Evolutionary conservation across 2,329 filamentous ascomycete species (phyloP).

Genomic region (Colletotrichum sp.): DNA sequence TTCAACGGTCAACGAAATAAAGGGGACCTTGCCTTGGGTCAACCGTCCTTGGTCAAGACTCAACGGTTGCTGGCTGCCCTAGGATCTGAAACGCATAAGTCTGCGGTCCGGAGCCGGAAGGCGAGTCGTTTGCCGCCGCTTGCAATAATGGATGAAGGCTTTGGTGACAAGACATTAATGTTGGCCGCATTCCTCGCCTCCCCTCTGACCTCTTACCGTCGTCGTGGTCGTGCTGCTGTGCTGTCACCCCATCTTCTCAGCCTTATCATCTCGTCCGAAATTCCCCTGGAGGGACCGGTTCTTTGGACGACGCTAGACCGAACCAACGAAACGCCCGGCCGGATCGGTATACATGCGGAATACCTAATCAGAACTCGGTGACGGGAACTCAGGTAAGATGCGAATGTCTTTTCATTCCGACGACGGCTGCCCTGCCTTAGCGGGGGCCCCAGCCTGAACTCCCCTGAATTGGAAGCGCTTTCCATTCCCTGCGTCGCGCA

Average conservation of each 20-base stretch:
- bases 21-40: background rate
- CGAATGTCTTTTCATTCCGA: background rate
- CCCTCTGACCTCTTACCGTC: background rate
- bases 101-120: background rate
- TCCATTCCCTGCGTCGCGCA: background rate
- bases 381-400: background rate
- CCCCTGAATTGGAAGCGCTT: background rate
- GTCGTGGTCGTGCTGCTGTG: background rate
- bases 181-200: background rate
- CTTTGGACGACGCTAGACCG: background rate
- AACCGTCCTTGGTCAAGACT: background rate
- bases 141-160: background rate
- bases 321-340: background rate
- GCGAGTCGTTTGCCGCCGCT: background rate
- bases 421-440: background rate
- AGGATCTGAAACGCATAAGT: slow-evolving; percentile 8
- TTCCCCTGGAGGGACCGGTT: slow-evolving; percentile 1
- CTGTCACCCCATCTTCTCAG: background rate
- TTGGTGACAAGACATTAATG: background rate
- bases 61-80: background rate
- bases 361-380: background rate
- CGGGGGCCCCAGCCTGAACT: background rate
- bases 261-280: background rate
- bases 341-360: background rate
- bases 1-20: background rate